Conservation (phyloP, 805 yeast species). For the Saccharomycopsis selenospora region DNA sequence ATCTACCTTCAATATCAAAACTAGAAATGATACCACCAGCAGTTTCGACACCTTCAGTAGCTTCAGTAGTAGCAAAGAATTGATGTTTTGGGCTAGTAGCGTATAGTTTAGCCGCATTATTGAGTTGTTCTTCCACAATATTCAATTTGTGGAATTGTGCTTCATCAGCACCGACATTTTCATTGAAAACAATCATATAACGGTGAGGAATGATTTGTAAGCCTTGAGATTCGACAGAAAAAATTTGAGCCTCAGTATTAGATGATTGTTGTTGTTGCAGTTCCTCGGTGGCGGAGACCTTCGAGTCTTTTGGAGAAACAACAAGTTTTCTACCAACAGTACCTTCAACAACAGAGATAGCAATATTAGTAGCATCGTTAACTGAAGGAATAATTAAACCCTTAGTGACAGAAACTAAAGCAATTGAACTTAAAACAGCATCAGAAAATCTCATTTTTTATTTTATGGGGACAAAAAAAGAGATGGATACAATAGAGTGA, state of each 20-base stretch:
- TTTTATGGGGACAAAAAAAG: too few relatives aligned
- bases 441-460: slow-evolving; percentile 21
- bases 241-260: slow-evolving; percentile 39
- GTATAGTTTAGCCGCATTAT: slow-evolving; percentile 32
- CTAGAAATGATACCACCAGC: slow-evolving; percentile 31
- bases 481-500: too few relatives aligned
- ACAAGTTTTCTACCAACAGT: not conserved
- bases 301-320: not conserved
- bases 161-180: slow-evolving; percentile 45
- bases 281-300: not conserved
- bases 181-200: slow-evolving; percentile 82
- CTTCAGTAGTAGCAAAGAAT: slow-evolving; percentile 32
- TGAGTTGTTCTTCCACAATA: slow-evolving; percentile 49
- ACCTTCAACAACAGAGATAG: not conserved
- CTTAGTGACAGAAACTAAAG: slow-evolving; percentile 33
- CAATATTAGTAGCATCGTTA: slow-evolving; percentile 24
- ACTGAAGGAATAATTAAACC: slow-evolving; percentile 59
- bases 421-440: slow-evolving; percentile 28
- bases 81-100: slow-evolving; percentile 30
- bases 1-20: slow-evolving; percentile 49
- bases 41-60: slow-evolving; percentile 22
- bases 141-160: slow-evolving; percentile 60
- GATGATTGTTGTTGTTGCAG: too few relatives aligned
- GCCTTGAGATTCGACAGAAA: slow-evolving; percentile 37
- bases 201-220: slow-evolving; percentile 56